Base-by-base conservation (phyloP, 1,284 basidiomycete genomes). In the Naganishia sp. region DNA sequence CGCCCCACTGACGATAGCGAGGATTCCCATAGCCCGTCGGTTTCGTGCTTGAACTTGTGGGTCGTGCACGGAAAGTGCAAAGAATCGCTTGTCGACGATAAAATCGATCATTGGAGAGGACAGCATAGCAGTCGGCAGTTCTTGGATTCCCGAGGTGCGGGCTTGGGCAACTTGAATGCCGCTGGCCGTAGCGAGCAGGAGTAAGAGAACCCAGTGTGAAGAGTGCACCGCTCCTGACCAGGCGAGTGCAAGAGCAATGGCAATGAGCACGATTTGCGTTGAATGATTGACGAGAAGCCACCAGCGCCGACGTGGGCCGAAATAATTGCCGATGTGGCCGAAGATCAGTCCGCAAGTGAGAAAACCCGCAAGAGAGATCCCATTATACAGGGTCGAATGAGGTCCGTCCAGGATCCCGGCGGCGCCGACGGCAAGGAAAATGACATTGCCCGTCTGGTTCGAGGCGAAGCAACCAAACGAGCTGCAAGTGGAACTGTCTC, bases 401-500 rank as follows among this genome's bases (percentile, higher is more conserved):
- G 49, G 57, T 23, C 50, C 57, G 48, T 43, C 57, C 15, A 69
- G 59, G 2, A 73, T 71, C 9, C 75, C 73, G 0, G 78, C 73
- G 0, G 74, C 72, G 0, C 74, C 70, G 46, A 79, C 73, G 16
- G 76, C 77, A n/a, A 80, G 72, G 18, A 80, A 72, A 68, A 80
- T 78, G 18, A 75, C 77, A 69, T 80, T 80, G 42, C 79, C 69
- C 10, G 69, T 70, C 46, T 68, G 78, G 68, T 80, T 80, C 10
- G 75, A 77, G n/a, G 79, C 78, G 45, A 80, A 80, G 6, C 77
- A 78, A 9, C 57, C 39, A 67, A 78, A 80, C 56, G 77, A 75
- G 43, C 76, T 74, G 65, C 75, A 79, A 13, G 78, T 78, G 18
- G 77, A 78, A 1, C 78, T 78, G 68, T 80, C 79, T 25, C 79